Conservation (phyloP, 805 yeast species). For the Sungouiozyma intestinalis region DNA sequence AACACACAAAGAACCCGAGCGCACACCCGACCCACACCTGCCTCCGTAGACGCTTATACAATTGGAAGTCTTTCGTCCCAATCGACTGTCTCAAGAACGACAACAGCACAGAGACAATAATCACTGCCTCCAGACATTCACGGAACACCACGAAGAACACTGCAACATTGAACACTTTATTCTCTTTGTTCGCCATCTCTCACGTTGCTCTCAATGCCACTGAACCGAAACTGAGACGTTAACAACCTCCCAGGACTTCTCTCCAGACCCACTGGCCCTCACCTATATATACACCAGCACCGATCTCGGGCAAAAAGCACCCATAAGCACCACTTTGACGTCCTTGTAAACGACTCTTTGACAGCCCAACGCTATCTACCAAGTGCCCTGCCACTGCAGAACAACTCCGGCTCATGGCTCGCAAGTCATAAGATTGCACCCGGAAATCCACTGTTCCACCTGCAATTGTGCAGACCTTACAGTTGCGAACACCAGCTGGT, state of each 20-base stretch:
- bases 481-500: too few species aligned
- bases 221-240: background rate
- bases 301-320: too few species aligned
- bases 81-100: slow-evolving; percentile 88
- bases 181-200: slow-evolving; percentile 3
- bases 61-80: slow-evolving; percentile 39
- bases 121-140: slow-evolving; percentile 87
- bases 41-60: slow-evolving; percentile 51
- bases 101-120: slow-evolving; percentile 80
- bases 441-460: too few species aligned
- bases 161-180: slow-evolving; percentile 36
- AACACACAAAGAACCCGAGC: slow-evolving; percentile 66
- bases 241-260: background rate
- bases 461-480: too few species aligned
- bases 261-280: too few species aligned
- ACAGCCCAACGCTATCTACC: background rate
- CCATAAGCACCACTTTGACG: too few species aligned
- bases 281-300: too few species aligned
- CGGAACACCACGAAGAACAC: slow-evolving; percentile 87
- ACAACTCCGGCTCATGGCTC: too few species aligned
- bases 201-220: background rate
- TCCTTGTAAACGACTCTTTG: too few species aligned
- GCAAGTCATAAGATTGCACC: background rate
- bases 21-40: slow-evolving; percentile 86
- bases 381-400: too few species aligned